These are phyloP conservation scores for Setaria italica DNA, from an alignment of 202 grass and related monocot species.

Conservation along the genomic window DNA sequence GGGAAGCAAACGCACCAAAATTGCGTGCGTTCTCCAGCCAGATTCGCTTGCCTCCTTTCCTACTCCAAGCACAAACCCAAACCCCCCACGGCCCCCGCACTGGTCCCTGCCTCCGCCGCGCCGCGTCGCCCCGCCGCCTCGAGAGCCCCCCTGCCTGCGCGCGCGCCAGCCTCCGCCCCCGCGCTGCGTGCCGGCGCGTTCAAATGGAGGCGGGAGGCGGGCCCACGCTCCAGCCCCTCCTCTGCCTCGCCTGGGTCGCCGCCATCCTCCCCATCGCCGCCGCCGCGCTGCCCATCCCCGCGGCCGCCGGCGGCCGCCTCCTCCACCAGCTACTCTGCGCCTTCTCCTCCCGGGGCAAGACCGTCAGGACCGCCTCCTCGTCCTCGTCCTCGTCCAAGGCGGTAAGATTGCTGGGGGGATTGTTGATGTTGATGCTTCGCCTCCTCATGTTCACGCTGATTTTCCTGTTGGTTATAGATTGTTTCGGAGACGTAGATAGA, in stretches of 20 bases:
- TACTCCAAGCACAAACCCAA: slow-evolving; percentile 9
- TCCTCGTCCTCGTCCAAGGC: slow-evolving; percentile 35
- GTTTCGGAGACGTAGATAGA: not conserved
- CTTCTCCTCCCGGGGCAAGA: slow-evolving; percentile 76
- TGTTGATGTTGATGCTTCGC: slow-evolving; percentile 6
- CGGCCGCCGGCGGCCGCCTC: slow-evolving; percentile 45
- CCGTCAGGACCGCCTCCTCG: slow-evolving; percentile 37
- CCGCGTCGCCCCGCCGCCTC: not conserved
- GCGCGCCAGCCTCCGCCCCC: not conserved
- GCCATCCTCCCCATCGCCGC: slow-evolving; percentile 69
- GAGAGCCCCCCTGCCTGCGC: not conserved
- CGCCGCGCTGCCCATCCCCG: slow-evolving; percentile 69
- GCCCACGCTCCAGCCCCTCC: slow-evolving; percentile 43
- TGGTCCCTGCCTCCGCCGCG: not conserved
- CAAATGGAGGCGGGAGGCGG: slow-evolving; percentile 48
- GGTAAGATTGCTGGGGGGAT: slow-evolving; percentile 41
- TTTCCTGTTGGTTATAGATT: slow-evolving; percentile 4
- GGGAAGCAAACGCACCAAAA: slow-evolving; percentile 33
- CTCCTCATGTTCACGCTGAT: not conserved
- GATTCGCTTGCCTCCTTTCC: slow-evolving; percentile 32
- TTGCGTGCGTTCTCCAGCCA: slow-evolving; percentile 19
- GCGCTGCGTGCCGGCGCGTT: not conserved
- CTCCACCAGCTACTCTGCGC: slow-evolving; percentile 50
- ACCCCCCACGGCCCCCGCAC: not conserved
- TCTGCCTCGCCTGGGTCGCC: slow-evolving; percentile 72